Conservation (phyloP, 441 rosid species). For the Bruguiera hainesii region DNA sequence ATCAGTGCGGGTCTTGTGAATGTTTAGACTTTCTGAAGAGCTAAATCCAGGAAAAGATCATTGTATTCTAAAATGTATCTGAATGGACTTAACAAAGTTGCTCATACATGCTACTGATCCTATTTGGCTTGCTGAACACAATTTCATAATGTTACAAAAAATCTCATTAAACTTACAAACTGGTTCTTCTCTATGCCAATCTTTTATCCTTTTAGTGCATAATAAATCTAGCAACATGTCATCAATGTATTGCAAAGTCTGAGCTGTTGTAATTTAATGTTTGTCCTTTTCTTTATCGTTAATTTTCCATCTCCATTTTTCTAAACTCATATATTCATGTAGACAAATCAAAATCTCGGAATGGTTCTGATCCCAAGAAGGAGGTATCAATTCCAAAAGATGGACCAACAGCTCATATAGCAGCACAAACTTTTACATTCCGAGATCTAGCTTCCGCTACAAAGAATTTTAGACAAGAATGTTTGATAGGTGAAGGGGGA, state of each 20-base stretch:
- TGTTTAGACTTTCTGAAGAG: no score
- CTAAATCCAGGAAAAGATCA: no score
- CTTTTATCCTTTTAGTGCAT: no score
- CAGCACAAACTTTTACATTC: constrained; percentile 92
- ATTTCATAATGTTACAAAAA: no score
- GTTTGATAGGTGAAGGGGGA: constrained; percentile 95
- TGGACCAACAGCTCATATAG: constrained; percentile 63
- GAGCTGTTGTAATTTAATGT: neutral
- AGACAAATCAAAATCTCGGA: constrained; percentile 81
- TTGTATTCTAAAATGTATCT: neutral
- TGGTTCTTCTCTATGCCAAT: no score
- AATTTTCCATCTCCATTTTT: neutral
- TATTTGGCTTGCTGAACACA: no score
- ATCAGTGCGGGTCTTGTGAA: no score
- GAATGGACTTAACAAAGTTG: no score
- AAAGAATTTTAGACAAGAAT: constrained; percentile 77
- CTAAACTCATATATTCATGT: constrained; percentile 16
- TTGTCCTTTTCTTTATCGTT: neutral
- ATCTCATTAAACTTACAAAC: no score
- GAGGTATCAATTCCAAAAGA: constrained; percentile 64
- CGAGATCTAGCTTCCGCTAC: constrained; percentile 91
- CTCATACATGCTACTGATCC: no score
- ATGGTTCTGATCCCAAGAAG: constrained; percentile 65
- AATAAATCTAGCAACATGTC: no score
- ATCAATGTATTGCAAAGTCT: no score